Conservation (phyloP, 305 asterid genomes). For the Fraxinus velutina region DNA sequence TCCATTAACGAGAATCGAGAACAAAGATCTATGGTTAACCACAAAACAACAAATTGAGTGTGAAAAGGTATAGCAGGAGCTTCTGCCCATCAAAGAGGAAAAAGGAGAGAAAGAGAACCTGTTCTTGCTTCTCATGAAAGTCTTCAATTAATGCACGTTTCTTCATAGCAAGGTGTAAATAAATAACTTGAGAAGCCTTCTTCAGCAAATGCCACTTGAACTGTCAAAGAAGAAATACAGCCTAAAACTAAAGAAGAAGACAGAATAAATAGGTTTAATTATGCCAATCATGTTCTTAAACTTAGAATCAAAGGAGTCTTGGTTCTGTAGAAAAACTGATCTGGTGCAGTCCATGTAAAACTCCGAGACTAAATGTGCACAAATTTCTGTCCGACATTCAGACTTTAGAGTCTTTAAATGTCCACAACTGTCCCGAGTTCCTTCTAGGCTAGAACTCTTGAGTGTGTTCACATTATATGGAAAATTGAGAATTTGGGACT, state of each 20-base stretch:
- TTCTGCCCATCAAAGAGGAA: conserved; percentile 16
- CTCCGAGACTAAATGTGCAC: not conserved
- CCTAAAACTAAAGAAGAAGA: not conserved
- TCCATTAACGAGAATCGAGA: not conserved
- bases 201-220: conserved; percentile 77
- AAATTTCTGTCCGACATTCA: not conserved
- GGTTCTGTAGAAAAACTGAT: not conserved
- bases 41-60: not conserved
- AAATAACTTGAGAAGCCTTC: conserved; percentile 88
- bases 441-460: not conserved
- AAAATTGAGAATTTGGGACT: not conserved
- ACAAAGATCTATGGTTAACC: conserved; percentile 8
- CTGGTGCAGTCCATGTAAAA: not conserved
- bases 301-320: not conserved
- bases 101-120: conserved; percentile 53
- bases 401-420: not conserved
- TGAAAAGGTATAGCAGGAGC: conserved; percentile 19
- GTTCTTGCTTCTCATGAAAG: conserved; percentile 88
- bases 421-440: not conserved
- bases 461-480: not conserved
- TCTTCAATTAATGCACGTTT: conserved; percentile 82
- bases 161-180: conserved; percentile 80
- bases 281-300: not conserved
- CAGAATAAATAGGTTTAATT: not conserved
- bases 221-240: conserved; percentile 34